Base-by-base conservation (phyloP, 148 eudicot species). In the Arctostaphylos glauca region DNA sequence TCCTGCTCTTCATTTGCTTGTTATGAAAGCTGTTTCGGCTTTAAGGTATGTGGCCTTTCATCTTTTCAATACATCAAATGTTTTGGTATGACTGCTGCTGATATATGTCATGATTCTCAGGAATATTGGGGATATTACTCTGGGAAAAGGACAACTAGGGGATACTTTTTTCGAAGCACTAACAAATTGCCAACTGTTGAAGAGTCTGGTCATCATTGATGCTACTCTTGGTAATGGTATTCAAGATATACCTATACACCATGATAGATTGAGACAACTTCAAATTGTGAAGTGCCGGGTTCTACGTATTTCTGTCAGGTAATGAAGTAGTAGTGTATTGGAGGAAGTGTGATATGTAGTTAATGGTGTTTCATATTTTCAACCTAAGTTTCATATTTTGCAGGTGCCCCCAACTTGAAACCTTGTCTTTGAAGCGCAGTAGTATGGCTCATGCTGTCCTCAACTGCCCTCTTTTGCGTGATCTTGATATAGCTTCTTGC, bases 371-470 rank as follows among this genome's bases (percentile, higher is more conserved):
- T 75, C 5, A 21, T 15, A 77, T 38, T 38, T 56, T 52, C 6
- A 64, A 71, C 23, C 86, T 81, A 87, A 41, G 41, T 53, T 64
- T 67, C 47, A 74, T 88, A 50, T 64, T 80, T 75, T 83, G 67
- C 93, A 96, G 99, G 90, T 93, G 98, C 83, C 97, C 99, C 48
- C 94, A 89, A 84, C 97, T 96, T 83, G 92, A 86, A 74, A 89
- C 91, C 75, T 82, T 96, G 88, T 94, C 98, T 58, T 88, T 96
- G 87, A 96, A 94, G 88, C 94, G 98, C 68, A 94, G 95, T 86
- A 91, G 91, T 86, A 94, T 96, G 99, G 97, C 94, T 62, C 95
- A 92, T 86, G 98, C 92, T 50, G 93, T 84, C 84, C 97, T 96
- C 79, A 94, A 87, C 89, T 96, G 99, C 86, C 99, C 98, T 78